Percentiles rank a stretch among this genome's conserved stretches.
phyloP scores from a whole-genome alignment of 441 rosid genomes.

The Populus hybrid region DNA sequence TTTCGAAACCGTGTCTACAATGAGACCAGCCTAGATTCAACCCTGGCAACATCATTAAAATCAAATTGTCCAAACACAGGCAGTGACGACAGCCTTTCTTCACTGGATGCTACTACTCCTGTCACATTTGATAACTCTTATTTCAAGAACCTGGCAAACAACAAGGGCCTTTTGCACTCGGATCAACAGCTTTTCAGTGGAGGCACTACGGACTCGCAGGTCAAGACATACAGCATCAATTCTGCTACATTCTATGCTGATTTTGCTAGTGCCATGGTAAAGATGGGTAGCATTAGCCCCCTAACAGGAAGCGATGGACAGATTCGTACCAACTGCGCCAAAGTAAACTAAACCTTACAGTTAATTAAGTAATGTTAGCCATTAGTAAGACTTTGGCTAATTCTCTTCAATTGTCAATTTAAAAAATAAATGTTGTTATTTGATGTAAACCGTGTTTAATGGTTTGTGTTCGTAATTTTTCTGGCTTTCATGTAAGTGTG shows the following conservation, averaged over 20 bases:
- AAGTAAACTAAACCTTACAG: conserved; percentile 31
- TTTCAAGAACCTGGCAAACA: conserved; percentile 43
- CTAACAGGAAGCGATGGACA: conserved; percentile 52
- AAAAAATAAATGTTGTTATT: neutral
- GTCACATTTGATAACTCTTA: conserved; percentile 50
- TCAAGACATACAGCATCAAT: conserved; percentile 39
- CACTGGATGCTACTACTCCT: conserved; percentile 53
- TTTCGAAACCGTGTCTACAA: conserved; percentile 49
- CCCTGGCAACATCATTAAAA: conserved; percentile 43
- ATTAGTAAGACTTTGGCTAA: neutral
- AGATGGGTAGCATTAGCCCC: conserved; percentile 66
- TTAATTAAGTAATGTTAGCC: neutral
- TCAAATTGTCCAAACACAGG: conserved; percentile 38
- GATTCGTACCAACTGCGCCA: conserved; percentile 50
- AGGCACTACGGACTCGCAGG: conserved; percentile 45
- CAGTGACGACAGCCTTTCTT: conserved; percentile 35
- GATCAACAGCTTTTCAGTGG: conserved; percentile 62
- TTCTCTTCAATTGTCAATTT: neutral
- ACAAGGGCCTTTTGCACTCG: conserved; percentile 60
- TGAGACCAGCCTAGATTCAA: conserved; percentile 36
- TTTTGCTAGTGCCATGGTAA: conserved; percentile 61
- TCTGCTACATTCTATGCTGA: conserved; percentile 37
- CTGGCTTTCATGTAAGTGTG: neutral
- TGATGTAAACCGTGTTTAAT: neutral
- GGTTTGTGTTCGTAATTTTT: too few species aligned